Evolutionary conservation across 1,284 basidiomycete species (phyloP), one percentile per base, ranked within the genome.

Genomic region (Singerocomus rubriflavus): DNA sequence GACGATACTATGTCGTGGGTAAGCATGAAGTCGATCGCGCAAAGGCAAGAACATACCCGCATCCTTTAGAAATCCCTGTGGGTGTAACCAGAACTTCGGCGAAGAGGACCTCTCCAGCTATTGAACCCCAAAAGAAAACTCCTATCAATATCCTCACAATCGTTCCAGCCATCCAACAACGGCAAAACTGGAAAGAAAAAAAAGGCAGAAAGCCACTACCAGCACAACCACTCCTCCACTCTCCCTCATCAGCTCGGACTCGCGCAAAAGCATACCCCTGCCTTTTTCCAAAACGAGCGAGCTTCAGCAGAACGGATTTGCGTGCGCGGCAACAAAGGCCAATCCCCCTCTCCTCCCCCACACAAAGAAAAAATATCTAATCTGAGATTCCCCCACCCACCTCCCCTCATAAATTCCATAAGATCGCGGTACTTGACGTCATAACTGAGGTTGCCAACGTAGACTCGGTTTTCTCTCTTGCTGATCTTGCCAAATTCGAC

Each of bases 401-500:
- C 93, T 93, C 91, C 91, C 85, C 88, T 82, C 92, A 96, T 95
- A 70, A 95, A 96, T 85, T 94, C 90, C 82, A 94, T 93, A 75
- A 98, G 80, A 77, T 97, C 93, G 74, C 91, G 85, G 77, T 95
- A 97, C 76, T 90, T 95, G 83, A 94, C 91, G 71, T 95, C 91
- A 80, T 97, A 98, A 68, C 88, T 91, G 72, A 98, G 83, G 73
- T 98, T 98, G 67, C 95, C 96, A 70, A 98, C 93, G 68, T 99
- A 98, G 64, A 98, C 93, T 58, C 96, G 82, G 73, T 98, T 95
- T 78, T 98, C 94, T 78, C 93, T 85, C 79, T 95, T 91, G 84
- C 90, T 93, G 65, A 87, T 81, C 71, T 95, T 93, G 63, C 92
- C 86, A 61, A 93, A 92, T 66, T 92, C 91, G 62, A 82, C 84